phyloP scores from a whole-genome alignment of 768 basidiomycete species.

The Suillus cothurnatus region DNA sequence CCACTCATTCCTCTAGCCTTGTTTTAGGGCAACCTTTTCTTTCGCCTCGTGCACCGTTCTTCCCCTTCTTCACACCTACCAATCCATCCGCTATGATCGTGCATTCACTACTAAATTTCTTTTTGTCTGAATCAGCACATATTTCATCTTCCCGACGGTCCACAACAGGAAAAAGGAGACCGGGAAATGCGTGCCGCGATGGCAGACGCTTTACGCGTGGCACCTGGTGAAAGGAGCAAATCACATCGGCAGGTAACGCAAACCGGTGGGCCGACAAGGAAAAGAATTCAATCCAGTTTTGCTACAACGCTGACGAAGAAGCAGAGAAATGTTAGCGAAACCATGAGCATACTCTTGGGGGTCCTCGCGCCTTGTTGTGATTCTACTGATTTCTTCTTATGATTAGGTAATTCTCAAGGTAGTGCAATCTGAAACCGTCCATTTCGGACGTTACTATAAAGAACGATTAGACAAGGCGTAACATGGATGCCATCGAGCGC shows the following conservation, averaged over 20 bases:
- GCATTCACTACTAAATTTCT: conserved; percentile 47
- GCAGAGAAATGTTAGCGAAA: conserved; percentile 53
- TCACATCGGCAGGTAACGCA: conserved; percentile 35
- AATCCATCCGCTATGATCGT: conserved; percentile 51
- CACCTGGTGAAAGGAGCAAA: conserved; percentile 15
- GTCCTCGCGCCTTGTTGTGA: neutral
- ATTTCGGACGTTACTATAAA: neutral
- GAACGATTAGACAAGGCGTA: neutral
- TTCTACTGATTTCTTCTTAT: neutral
- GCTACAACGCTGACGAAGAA: conserved; percentile 54
- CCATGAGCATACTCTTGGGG: conserved; percentile 26
- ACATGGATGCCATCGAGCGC: neutral
- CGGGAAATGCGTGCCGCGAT: conserved; percentile 51
- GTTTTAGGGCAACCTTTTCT: conserved; percentile 54
- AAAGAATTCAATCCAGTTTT: conserved; percentile 50
- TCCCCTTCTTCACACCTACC: conserved; percentile 51
- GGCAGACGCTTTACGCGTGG: conserved; percentile 37
- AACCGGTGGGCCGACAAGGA: conserved; percentile 62
- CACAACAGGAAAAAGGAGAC: conserved; percentile 53
- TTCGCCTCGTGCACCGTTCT: conserved; percentile 43
- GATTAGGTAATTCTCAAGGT: neutral
- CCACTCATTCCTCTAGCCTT: neutral
- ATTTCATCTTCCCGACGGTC: conserved; percentile 60
- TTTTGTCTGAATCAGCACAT: conserved; percentile 53
- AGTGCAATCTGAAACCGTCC: neutral